These are phyloP conservation scores for Wickerhamomyces bisporus DNA, from an alignment of 805 yeast species.

Conservation along the genomic window DNA sequence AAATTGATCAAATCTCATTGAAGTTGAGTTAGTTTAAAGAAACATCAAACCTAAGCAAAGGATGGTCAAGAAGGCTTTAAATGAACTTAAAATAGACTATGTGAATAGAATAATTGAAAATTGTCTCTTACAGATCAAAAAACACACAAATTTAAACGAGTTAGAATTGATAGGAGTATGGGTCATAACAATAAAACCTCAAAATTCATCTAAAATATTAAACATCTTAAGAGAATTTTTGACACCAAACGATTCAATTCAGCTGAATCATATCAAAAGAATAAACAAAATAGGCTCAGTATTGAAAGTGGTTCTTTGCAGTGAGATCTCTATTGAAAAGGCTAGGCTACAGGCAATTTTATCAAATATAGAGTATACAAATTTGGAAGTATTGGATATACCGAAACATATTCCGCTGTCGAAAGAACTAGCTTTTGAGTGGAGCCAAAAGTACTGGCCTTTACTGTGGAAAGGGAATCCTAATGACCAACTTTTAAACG, in stretches of 20 bases:
- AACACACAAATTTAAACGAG: conserved; percentile 14
- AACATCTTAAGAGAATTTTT: conserved; percentile 22
- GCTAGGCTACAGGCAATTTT: conserved; percentile 21
- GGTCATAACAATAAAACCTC: conserved; percentile 42
- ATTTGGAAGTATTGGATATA: conserved; percentile 29
- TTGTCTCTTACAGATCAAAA: conserved; percentile 40
- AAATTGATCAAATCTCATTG: not conserved
- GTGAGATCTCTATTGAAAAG: conserved; percentile 26
- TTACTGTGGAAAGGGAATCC: conserved; percentile 93
- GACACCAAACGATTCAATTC: conserved; percentile 20
- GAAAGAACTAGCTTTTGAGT: conserved; percentile 55
- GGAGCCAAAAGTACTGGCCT: conserved; percentile 82
- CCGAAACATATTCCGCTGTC: conserved; percentile 66
- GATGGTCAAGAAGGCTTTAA: conserved; percentile 34
- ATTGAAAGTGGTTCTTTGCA: conserved; percentile 42
- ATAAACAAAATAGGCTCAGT: conserved; percentile 33
- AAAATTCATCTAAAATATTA: conserved; percentile 22
- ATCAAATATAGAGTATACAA: conserved; percentile 11
- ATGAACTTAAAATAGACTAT: conserved; percentile 38
- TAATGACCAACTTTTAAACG: conserved; percentile 60
- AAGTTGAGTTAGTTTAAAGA: not conserved
- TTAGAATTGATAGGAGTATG: conserved; percentile 36
- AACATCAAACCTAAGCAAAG: no score
- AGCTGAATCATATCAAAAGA: conserved; percentile 47
- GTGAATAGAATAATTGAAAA: conserved; percentile 40